phyloP scores from a whole-genome alignment of 371 early-diverging fungal genomes.

The Zychaea mexicana region DNA sequence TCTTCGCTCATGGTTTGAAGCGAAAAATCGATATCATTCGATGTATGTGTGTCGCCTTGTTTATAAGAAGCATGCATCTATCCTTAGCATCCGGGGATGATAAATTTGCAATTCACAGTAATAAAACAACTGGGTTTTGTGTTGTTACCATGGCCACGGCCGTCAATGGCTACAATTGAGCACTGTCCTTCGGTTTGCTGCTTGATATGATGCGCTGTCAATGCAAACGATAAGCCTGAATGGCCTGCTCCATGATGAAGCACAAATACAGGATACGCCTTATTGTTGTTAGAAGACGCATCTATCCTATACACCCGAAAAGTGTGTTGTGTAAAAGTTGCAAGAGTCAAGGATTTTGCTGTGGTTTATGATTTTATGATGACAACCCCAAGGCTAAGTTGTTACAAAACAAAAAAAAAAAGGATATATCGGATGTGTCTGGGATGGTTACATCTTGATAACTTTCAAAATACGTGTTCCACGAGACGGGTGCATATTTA shows the following conservation, averaged over 20 bases:
- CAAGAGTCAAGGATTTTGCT: constrained; percentile 11
- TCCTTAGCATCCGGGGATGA: too few species aligned
- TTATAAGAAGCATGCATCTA: too few species aligned
- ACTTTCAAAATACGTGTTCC: constrained; percentile 44
- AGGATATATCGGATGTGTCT: constrained; percentile 35
- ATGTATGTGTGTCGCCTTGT: constrained; percentile 54
- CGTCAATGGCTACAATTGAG: constrained; percentile 71
- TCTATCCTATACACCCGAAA: constrained; percentile 38
- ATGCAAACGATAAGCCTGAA: constrained; percentile 77
- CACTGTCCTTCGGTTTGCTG: constrained; percentile 40
- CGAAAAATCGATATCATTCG: constrained; percentile 60
- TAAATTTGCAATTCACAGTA: too few species aligned
- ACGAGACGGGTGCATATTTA: constrained; percentile 28
- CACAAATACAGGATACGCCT: constrained; percentile 69
- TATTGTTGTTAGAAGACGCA: constrained; percentile 14
- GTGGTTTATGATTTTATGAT: too few species aligned
- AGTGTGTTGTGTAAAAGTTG: constrained; percentile 13
- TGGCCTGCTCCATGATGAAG: constrained; percentile 93
- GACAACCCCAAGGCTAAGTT: neutral
- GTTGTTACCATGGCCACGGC: constrained; percentile 82
- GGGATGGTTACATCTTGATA: constrained; percentile 26
- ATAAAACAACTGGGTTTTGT: neutral
- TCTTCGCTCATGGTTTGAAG: constrained; percentile 61
- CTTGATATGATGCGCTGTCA: constrained; percentile 58
- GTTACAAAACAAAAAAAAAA: constrained; percentile 6